These are phyloP conservation scores for Lachnellula subtilissima DNA, from an alignment of 2,329 filamentous ascomycete genomes.

Conservation along the genomic window DNA sequence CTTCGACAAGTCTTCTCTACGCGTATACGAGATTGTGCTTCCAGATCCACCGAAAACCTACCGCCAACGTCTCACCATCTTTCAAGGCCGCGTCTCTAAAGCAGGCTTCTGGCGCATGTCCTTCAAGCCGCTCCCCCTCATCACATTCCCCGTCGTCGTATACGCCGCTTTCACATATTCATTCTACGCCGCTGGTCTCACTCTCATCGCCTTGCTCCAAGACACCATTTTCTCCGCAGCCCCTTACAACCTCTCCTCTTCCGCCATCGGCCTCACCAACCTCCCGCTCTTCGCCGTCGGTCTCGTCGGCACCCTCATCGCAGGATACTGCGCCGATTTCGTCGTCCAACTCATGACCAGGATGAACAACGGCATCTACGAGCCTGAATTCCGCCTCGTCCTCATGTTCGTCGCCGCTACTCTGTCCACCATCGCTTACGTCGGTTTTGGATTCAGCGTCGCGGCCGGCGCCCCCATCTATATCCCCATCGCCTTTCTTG, in stretches of 20 bases:
- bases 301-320: slow-evolving; percentile 33
- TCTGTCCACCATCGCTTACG: slow-evolving; percentile 34
- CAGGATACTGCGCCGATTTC: slow-evolving; percentile 35
- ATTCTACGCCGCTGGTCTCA: slow-evolving; percentile 21
- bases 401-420: slow-evolving; percentile 32
- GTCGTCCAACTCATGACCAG: slow-evolving; percentile 41
- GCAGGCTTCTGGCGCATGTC: slow-evolving; percentile 36
- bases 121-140: slow-evolving; percentile 43
- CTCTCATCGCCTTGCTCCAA: slow-evolving; percentile 24
- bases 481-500: slow-evolving; percentile 33
- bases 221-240: slow-evolving; percentile 20
- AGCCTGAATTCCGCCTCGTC: slow-evolving; percentile 48
- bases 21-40: slow-evolving; percentile 22
- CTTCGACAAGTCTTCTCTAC: slow-evolving; percentile 24
- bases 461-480: slow-evolving; percentile 28
- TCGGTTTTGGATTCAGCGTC: slow-evolving; percentile 37
- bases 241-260: slow-evolving; percentile 19
- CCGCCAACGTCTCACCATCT: slow-evolving; percentile 33
- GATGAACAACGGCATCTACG: slow-evolving; percentile 47
- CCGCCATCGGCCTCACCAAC: slow-evolving; percentile 19
- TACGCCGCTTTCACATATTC: slow-evolving; percentile 23
- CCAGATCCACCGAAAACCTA: slow-evolving; percentile 32
- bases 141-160: slow-evolving; percentile 45
- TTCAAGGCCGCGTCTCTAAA: slow-evolving; percentile 35
- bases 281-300: slow-evolving; percentile 19